phyloP scores from a whole-genome alignment of 148 eudicot genomes.

The Drosera capensis region DNA sequence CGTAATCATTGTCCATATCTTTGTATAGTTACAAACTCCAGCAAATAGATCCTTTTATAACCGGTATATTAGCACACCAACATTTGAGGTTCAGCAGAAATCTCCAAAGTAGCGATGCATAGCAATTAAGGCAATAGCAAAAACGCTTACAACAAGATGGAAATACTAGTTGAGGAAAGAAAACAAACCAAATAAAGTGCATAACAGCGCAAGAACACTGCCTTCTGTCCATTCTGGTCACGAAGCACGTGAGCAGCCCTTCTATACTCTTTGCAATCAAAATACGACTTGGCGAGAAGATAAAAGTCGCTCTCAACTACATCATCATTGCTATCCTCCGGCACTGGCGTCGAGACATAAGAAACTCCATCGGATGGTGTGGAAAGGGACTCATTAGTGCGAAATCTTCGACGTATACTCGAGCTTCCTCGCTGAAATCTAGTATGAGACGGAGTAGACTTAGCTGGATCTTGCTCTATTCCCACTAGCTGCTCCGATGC shows the following conservation, averaged over 20 bases:
- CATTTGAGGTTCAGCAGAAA: too few species aligned
- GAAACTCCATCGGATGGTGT: conserved; percentile 66
- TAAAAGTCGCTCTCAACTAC: conserved; percentile 60
- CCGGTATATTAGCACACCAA: too few species aligned
- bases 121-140: not conserved
- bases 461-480: conserved; percentile 85
- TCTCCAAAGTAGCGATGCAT: too few species aligned
- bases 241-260: conserved; percentile 91
- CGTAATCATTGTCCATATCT: too few species aligned
- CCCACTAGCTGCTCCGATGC: conserved; percentile 92
- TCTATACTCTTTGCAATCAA: conserved; percentile 77
- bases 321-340: conserved; percentile 52
- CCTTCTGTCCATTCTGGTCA: conserved; percentile 70
- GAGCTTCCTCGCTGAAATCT: conserved; percentile 92
- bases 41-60: too few species aligned
- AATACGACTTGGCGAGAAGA: conserved; percentile 75
- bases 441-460: conserved; percentile 76
- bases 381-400: conserved; percentile 37
- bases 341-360: conserved; percentile 41
- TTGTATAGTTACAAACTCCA: too few species aligned
- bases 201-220: conserved; percentile 85
- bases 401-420: conserved; percentile 68
- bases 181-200: conserved; percentile 80
- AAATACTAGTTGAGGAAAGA: too few species aligned
- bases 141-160: not conserved